Evolutionary conservation across 805 yeast genomes (phyloP), one percentile per base, ranked within the genome.

Genomic region (Lipomyces lipofer): DNA sequence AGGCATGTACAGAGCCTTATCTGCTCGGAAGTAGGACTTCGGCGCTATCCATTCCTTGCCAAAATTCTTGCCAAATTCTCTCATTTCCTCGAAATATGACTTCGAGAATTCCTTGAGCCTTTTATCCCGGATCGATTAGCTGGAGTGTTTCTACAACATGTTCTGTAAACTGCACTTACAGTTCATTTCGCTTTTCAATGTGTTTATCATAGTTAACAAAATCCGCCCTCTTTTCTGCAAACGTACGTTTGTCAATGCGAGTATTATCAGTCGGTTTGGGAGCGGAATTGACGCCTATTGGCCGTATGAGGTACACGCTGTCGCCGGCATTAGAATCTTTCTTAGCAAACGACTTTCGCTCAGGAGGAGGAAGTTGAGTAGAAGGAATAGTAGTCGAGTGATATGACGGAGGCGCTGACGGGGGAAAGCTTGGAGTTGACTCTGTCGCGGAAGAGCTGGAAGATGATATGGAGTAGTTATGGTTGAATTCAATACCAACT

Each of bases 31-130:
- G 63, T 80, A 85, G 1, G 90, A 80, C n/a, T 79, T 75, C 0
- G 98, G 98, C 0, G 96, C 80, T 15, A 78, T 73, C 73, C 90
- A 94, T 59, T 91, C 76, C 71, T 90, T 89, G 22, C 98, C 99
- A 35, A 83, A 79, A 2, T 92, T 87, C 63, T 84, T 85, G 46
- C 84, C 75, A 66, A 81, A 84, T 2, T 79, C 61, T n/a, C 52
- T 52, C 48, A 84, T 75, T 55, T 84, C 85, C 59, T 81, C 78
- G 77, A 83, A 77, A n/a, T 86, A 84, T 25, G 88, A 82, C 60
- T 79, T 80, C 24, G 84, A 78, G 60, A 85, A 76, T 70, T 86
- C 89, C 28, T 60, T 38, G 22, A 56, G 28, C 40, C 53, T 49
- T 13, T 28, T n/a, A 43, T 15, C n/a, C 8, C 8, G 9, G 25